Evolutionary conservation across 805 yeast species (phyloP).

Genomic region (Teunomyces barrocoloradensis): DNA sequence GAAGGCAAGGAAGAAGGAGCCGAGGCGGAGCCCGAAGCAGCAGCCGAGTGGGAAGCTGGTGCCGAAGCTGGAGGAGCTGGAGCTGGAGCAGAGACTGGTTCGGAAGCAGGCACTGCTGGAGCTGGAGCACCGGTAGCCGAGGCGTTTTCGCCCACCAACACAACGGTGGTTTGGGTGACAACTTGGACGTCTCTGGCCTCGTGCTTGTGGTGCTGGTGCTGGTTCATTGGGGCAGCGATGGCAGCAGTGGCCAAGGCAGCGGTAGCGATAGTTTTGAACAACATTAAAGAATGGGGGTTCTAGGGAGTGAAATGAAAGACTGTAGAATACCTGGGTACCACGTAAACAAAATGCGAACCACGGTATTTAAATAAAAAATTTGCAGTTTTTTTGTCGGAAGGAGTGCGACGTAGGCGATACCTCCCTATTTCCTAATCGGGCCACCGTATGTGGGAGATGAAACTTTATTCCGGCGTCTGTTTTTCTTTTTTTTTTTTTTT

Average conservation of each 20-base stretch:
- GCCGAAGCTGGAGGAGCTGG: constrained; percentile 8
- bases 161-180: constrained; percentile 48
- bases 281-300: constrained; percentile 13
- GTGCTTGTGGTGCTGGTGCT: constrained; percentile 53
- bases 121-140: constrained; percentile 17
- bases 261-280: constrained; percentile 33
- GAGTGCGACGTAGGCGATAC: not conserved
- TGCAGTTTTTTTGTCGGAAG: constrained; percentile 3
- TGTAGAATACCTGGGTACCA: constrained; percentile 13
- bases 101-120: constrained; percentile 9
- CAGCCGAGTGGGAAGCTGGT: constrained; percentile 8
- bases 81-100: not conserved
- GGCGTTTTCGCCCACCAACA: constrained; percentile 38
- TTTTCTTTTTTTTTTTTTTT: not conserved
- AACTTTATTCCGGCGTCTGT: not conserved
- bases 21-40: constrained; percentile 7
- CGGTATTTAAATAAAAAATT: constrained; percentile 1
- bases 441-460: not conserved
- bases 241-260: constrained; percentile 51
- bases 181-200: constrained; percentile 56
- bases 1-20: constrained; percentile 8
- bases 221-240: constrained; percentile 48
- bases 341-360: constrained; percentile 2
- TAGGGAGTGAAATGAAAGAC: constrained; percentile 37
- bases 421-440: constrained; percentile 7